Conservation (phyloP, 2,329 filamentous ascomycete species). For the Metarhizium rileyi region DNA sequence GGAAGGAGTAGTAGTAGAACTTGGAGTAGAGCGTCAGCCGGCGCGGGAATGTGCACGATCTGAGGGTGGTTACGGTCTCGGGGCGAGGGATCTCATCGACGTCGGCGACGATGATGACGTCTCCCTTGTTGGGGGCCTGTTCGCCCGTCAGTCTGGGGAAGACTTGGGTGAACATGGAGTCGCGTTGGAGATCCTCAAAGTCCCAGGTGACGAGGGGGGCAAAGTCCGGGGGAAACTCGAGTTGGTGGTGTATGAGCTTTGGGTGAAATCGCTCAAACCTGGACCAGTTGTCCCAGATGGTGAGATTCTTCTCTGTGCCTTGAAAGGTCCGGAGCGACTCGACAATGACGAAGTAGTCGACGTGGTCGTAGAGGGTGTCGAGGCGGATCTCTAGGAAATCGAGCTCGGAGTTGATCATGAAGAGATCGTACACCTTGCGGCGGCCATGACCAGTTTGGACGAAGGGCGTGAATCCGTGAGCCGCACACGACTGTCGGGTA, state of each 20-base stretch:
- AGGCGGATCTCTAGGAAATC: slow-evolving; percentile 58
- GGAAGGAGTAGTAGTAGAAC: slow-evolving; percentile 50
- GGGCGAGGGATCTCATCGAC: slow-evolving; percentile 51
- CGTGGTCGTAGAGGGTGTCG: slow-evolving; percentile 43
- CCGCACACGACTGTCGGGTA: not conserved
- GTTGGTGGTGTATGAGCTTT: slow-evolving; percentile 51
- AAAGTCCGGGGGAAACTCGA: slow-evolving; percentile 34
- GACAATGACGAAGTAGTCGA: slow-evolving; percentile 57
- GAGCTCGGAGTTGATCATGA: slow-evolving; percentile 53
- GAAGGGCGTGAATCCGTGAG: not conserved
- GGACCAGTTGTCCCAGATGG: slow-evolving; percentile 41
- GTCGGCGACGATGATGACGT: slow-evolving; percentile 50
- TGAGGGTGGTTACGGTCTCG: slow-evolving; percentile 35
- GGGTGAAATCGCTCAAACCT: slow-evolving; percentile 41
- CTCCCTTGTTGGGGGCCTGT: slow-evolving; percentile 33
- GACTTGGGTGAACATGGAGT: slow-evolving; percentile 49
- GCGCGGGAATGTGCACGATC: slow-evolving; percentile 41
- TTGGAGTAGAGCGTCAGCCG: slow-evolving; percentile 40
- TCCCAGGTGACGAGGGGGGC: slow-evolving; percentile 33
- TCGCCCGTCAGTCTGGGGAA: slow-evolving; percentile 36
- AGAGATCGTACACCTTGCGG: slow-evolving; percentile 38
- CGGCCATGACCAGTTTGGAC: not conserved
- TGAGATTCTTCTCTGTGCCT: slow-evolving; percentile 42
- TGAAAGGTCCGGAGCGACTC: slow-evolving; percentile 51
- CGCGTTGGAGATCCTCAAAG: slow-evolving; percentile 42